Evolutionary conservation across 805 yeast species (phyloP), one percentile per base, ranked within the genome.

Genomic region (Zygoascus ofunaensis): DNA sequence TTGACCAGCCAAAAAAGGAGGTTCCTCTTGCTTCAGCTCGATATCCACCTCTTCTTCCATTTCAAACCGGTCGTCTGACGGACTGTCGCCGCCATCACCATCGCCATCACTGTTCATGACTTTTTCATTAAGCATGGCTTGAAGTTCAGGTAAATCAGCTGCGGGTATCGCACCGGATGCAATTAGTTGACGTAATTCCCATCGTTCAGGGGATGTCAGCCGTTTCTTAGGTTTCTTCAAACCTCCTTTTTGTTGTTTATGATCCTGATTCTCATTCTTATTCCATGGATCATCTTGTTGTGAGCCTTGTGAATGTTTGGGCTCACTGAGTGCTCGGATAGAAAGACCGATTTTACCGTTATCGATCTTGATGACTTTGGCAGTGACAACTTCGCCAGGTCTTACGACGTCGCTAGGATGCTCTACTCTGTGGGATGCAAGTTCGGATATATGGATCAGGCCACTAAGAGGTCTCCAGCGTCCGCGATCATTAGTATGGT

Each of bases 131-230:
- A 55, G 45, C 39, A 62, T 67, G 23, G 69, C 74, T 37, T 67
- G 67, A 2, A 80, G 56, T 43, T 79, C 89, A 1, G 87, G 87
- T 55, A 79, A 79, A 49, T 81, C 89, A 2, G 76, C 70, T 1
- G 81, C 74, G 4, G 78, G 69, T 0, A 78, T 75, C 0, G 76
- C 89, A 2, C 94, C 94, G 4, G 90, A 76, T 0, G 90, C 80
- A 21, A 82, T 83, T 37, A 89, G 64, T 57, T 89, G 96, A 28
- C 83, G 70, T 42, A 85, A 71, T 57, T 90, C 97, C 95, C 96
- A 89, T 45, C 87, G 64, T 61, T 89, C 97, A 0, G 94, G 94
- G 0, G 94, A 82, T 0, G 94, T 81, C 30, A 81, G 60, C 42
- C 84, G 70, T 48, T 70, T 64, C 49, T 62, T 66, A 5, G 46